Base-by-base conservation (phyloP, 371 early-diverging fungal species). In the Nematocida homosporus region DNA sequence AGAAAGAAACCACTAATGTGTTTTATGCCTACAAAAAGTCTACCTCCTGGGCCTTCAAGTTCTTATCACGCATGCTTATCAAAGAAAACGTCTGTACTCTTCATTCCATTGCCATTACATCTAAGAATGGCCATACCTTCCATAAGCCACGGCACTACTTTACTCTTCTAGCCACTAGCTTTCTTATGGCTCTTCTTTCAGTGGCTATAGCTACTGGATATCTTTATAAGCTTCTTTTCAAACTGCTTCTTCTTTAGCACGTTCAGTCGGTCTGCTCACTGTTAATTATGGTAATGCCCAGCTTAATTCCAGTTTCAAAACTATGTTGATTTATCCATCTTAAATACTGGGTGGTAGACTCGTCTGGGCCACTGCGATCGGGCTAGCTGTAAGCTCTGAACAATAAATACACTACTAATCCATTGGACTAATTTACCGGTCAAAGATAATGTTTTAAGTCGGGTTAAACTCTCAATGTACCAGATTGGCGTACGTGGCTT, bases 381-480 rank as follows among this genome's bases (percentile, higher is more conserved):
- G 4, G 8, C 44, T 23, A 72, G 52, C 5, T 60, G 29, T 52
- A 38, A 51, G 52, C 75, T 72, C 37, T 72, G 75, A 1, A 72
- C 75, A 50, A 72, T 72, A 32, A 72, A 72, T 30, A 34, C 10
- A 61, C 50, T 57, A 10, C 54, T 53, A 30, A 72, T 47, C 25
- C 57, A 72, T 59, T 72, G 75, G 23, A 72, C 5, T 6, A 72
- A 51, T 27, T 5, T 63, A 8, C 75, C 75, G 1, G 75, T 50
- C 10, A 37, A 20, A n/a, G 75, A 72, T 13, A 72, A 55, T 6
- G 75, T 30, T 5, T 50, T 27, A 6, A 35, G 27, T 1, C 75
- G n/a, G 32, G 75, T 72, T 16, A 63, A 18, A 34, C 75, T 72
- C 44, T 72, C 75, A 29, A 72, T 37, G 34, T 72, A 72, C 30